These are phyloP conservation scores for Kwoniella shivajii DNA, from an alignment of 1,284 basidiomycete genomes.

Conservation along the genomic window DNA sequence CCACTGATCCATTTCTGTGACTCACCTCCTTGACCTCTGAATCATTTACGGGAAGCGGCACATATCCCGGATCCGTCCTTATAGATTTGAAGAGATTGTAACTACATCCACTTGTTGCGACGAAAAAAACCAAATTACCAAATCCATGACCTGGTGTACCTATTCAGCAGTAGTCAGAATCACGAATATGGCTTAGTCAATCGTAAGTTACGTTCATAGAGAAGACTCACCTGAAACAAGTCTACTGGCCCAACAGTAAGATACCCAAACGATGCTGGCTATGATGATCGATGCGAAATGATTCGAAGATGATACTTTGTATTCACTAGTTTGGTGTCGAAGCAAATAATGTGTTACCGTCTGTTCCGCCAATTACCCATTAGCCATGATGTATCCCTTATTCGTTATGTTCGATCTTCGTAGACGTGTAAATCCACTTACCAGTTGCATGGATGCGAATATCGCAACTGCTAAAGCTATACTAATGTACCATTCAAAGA, in stretches of 20 bases:
- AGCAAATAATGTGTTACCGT: constrained; percentile 36
- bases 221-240: constrained; percentile 25
- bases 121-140: constrained; percentile 72
- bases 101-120: constrained; percentile 69
- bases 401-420: background rate
- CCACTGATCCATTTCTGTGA: background rate
- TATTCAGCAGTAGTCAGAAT: too few species aligned
- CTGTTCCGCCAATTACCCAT: too few species aligned
- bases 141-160: constrained; percentile 75
- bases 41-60: constrained; percentile 72
- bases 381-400: too few species aligned
- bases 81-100: constrained; percentile 91
- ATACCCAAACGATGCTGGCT: constrained; percentile 83
- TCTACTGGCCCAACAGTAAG: constrained; percentile 73
- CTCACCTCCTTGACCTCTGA: constrained; percentile 76
- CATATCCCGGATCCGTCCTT: constrained; percentile 86
- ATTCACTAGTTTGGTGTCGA: constrained; percentile 33
- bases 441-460: constrained; percentile 91
- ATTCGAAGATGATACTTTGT: constrained; percentile 59
- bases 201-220: background rate
- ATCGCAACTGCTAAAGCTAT: constrained; percentile 77
- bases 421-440: constrained; percentile 54
- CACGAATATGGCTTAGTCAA: too few species aligned
- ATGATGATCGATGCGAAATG: constrained; percentile 92
- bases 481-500: constrained; percentile 87